Base-by-base conservation (phyloP, 1,139 yeast species). In the Geotrichum restrictum region DNA sequence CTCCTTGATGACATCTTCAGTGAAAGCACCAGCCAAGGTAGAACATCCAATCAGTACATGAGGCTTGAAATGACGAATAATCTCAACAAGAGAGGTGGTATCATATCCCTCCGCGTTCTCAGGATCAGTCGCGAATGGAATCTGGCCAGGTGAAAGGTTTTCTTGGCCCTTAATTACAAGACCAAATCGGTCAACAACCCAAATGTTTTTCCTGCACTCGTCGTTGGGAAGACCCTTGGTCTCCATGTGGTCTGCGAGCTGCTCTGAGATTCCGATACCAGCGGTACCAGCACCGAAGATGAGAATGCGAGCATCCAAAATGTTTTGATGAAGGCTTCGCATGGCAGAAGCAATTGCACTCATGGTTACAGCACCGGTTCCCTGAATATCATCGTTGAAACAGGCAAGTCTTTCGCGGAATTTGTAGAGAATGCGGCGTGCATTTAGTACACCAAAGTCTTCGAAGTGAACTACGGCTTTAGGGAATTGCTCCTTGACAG, bases 361-460 rank as follows among this genome's bases (percentile, higher is more conserved):
- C 86, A 88, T 85, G 3, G 93, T 96, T 56, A 91, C 98, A 38
- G 98, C 98, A 62, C 98, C 98, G n/a, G 98, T 91, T 62, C 98
- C 98, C 74, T 91, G 98, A 63, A 93, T 91, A 68, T 91, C 98
- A 71, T 91, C 98, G 68, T 91, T 93, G 75, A 93, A 91, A 63
- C 96, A 89, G n/a, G 97, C 88, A 37, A 88, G 66, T 56, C 76
- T 73, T 57, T 79, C 73, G 68, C 89, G 79, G 72, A 88, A 93
- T 67, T 80, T 81, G 61, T 85, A 81, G 60, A 91, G 78, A 69
- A 91, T 75, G 51, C 83, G 81, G 76, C 95, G 81, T 31, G 96
- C 98, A 53, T 93, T 88, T 50, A 81, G 69, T 45, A 91, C 95
- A 60, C 97, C 98, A 64, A 91, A 91, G 75, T 93, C 98, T 74